phyloP scores from a whole-genome alignment of 257 asterid genomes.

The Nicotiana tabacum region DNA sequence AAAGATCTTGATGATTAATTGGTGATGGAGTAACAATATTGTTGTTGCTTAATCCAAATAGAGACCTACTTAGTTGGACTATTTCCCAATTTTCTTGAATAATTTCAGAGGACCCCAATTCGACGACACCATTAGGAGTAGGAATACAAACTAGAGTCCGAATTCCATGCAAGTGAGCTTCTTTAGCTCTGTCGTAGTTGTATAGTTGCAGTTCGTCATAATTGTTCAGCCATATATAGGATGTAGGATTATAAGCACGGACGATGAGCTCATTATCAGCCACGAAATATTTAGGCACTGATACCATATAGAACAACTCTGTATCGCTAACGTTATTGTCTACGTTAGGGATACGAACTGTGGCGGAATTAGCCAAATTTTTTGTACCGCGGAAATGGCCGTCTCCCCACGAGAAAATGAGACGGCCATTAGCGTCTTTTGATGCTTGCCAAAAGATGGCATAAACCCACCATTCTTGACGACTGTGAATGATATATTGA shows the following conservation, averaged over 20 bases:
- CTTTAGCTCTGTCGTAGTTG: slow-evolving; percentile 32
- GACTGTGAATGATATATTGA: slow-evolving; percentile 28
- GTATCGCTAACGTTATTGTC: not conserved
- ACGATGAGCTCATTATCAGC: slow-evolving; percentile 16
- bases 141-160: slow-evolving; percentile 28
- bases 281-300: slow-evolving; percentile 15
- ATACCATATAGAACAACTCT: slow-evolving; percentile 34
- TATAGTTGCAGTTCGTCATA: slow-evolving; percentile 18
- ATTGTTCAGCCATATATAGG: slow-evolving; percentile 24
- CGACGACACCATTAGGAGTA: slow-evolving; percentile 28
- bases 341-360: not conserved
- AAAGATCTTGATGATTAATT: not conserved
- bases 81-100: slow-evolving; percentile 23
- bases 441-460: slow-evolving; percentile 38
- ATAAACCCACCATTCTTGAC: slow-evolving; percentile 30
- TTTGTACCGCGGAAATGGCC: slow-evolving; percentile 26
- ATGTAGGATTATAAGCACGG: slow-evolving; percentile 12
- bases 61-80: slow-evolving; percentile 9
- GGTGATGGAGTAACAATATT: not conserved
- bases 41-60: not conserved
- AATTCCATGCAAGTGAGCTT: slow-evolving; percentile 37
- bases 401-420: slow-evolving; percentile 31
- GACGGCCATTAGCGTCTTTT: slow-evolving; percentile 11
- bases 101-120: slow-evolving; percentile 30
- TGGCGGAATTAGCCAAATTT: not conserved